Evolutionary conservation across 2,329 filamentous ascomycete species (phyloP).

Genomic region (Alternaria brassicicola): DNA sequence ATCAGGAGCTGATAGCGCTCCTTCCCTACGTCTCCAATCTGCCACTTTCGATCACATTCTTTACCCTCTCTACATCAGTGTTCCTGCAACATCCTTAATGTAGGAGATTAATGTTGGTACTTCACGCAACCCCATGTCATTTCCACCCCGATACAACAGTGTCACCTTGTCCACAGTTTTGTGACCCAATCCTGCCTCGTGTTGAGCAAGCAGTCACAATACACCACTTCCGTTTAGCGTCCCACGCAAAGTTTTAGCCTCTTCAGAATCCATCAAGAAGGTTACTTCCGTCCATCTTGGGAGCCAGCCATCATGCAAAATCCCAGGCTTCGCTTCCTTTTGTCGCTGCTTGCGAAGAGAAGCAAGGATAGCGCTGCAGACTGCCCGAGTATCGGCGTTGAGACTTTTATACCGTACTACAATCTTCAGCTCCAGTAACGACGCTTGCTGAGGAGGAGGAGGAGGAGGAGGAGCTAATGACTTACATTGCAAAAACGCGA

Average conservation of each 20-base stretch:
- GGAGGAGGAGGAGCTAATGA: not conserved
- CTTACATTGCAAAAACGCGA: conserved; percentile 10
- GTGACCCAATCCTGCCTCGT: conserved; percentile 6
- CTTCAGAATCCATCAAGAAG: conserved; percentile 9
- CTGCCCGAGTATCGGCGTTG: not conserved
- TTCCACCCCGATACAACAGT: conserved; percentile 1
- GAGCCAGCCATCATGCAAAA: not conserved
- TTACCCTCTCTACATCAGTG: not conserved
- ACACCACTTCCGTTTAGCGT: conserved; percentile 18
- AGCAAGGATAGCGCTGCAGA: not conserved
- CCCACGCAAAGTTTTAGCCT: conserved; percentile 8
- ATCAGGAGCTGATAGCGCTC: not conserved
- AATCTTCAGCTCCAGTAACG: not conserved
- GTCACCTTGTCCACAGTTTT: conserved; percentile 13
- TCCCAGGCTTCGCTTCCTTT: not conserved
- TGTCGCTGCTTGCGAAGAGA: not conserved
- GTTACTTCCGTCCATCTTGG: conserved; percentile 14
- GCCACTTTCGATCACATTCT: not conserved
- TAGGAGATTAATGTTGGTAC: not conserved
- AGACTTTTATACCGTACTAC: not conserved
- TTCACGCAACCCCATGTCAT: not conserved
- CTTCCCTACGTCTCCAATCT: not conserved
- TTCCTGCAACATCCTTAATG: not conserved
- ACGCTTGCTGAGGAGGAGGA: not conserved
- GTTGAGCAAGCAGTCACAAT: conserved; percentile 11